Conservation (phyloP, 2,329 filamentous ascomycete species). For the Talaromyces sp. region DNA sequence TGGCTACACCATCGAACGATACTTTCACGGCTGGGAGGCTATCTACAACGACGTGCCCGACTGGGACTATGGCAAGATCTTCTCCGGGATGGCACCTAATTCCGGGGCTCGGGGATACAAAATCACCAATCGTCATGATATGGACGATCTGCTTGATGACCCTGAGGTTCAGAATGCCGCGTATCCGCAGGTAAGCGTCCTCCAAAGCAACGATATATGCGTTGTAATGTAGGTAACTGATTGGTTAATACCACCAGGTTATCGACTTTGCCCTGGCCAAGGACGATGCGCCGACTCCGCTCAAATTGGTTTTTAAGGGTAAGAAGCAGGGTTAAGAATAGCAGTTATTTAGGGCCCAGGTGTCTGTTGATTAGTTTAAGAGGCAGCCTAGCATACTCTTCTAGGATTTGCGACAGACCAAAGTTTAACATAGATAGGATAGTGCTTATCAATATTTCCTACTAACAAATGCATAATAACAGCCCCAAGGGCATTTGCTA, state of each 20-base stretch:
- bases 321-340: neutral
- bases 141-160: conserved; percentile 4
- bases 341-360: too few relatives aligned
- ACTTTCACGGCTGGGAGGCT: conserved; percentile 39
- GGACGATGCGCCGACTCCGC: neutral
- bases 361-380: too few relatives aligned
- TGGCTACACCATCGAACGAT: conserved; percentile 45
- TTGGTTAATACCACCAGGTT: neutral
- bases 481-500: too few relatives aligned
- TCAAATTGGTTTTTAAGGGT: neutral
- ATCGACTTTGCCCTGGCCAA: neutral
- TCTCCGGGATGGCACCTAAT: neutral
- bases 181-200: conserved; percentile 5
- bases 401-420: too few relatives aligned
- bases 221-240: neutral
- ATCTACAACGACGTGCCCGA: conserved; percentile 6
- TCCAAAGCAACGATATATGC: neutral
- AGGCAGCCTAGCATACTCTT: too few relatives aligned
- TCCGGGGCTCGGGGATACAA: conserved; percentile 1
- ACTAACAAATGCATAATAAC: too few relatives aligned
- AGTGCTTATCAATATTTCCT: too few relatives aligned
- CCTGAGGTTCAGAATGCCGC: conserved; percentile 1
- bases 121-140: neutral
- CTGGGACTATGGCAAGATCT: conserved; percentile 8
- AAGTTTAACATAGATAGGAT: too few relatives aligned